Evolutionary conservation across 164 flowering plant species (phyloP).

Genomic region (Vitis rupestris): DNA sequence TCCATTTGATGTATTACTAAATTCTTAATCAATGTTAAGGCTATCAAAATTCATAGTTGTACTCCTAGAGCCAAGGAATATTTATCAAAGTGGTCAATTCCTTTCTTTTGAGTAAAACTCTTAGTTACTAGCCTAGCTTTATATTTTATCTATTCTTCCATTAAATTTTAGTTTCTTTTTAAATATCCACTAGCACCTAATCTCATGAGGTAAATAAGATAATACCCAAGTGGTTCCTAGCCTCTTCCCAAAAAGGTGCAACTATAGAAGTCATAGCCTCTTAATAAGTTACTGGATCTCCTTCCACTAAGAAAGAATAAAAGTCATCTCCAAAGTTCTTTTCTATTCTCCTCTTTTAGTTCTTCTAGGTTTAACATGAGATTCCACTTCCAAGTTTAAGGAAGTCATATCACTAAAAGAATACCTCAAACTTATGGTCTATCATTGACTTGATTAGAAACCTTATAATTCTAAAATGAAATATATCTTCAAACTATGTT

Average conservation of each 20-base stretch:
- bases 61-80: background rate
- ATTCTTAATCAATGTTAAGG: too few species aligned
- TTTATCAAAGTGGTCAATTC: background rate
- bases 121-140: background rate
- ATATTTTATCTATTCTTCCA: background rate
- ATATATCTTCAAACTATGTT: background rate
- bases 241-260: too few species aligned
- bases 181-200: slow-evolving; percentile 4
- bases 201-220: background rate
- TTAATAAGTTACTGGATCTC: too few species aligned
- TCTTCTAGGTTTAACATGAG: background rate
- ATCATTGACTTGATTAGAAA: background rate
- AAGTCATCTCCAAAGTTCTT: background rate
- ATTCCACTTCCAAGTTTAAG: too few species aligned
- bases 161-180: background rate
- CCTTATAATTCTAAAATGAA: background rate
- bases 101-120: background rate
- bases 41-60: too few species aligned
- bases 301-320: background rate
- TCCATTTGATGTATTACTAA: too few species aligned
- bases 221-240: background rate
- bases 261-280: background rate
- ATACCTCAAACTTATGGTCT: background rate
- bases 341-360: background rate
- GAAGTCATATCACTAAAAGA: too few species aligned